Base-by-base conservation (phyloP, 78 protist species). In the slime mould (Dictyostelium discoideum) region DNA sequence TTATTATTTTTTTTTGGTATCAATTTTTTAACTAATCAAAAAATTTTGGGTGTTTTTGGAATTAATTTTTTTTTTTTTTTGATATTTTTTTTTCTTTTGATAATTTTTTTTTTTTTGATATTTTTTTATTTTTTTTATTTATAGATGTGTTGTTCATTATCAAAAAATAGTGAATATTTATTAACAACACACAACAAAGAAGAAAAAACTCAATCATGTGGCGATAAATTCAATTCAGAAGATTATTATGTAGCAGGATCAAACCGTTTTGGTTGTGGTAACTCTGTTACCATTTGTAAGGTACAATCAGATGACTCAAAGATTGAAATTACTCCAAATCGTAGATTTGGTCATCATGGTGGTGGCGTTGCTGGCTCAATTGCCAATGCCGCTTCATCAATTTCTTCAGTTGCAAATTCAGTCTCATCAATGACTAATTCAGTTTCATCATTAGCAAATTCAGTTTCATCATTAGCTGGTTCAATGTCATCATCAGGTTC, bases 251-350 rank as follows among this genome's bases (percentile, higher is more conserved):
- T 37, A n/a, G 92, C 84, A 48, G 92, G 29, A 48, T 86, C 92
- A 20, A 77, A 86, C 24, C 22, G 92, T 22, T 86, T 86, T 50
- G 92, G 92, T 48, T 86, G 92, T 44, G 92, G 92, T 32, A 54
- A 14, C 14, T 22, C 26, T 76, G 48, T 86, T 16, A 86, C 92
- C n/a, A 44, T 86, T 50, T 86, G 92, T 50, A 20, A 42, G 14
- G 37, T 8, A 14, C 60, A 48, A 48, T 48, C 60, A 54, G 84
- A 37, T 32, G 76, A 78, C 7, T 80, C 69, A 73, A 9, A 14
- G 8, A 76, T 46, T 20, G 84, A 37, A n/a, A 73, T 29, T n/a
- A 69, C 8, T 4, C 73, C 26, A 20, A 20, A 20, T 22, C 73
- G 73, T 63, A 63, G 14, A 63, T 63, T 63, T 63, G 76, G 76